Conservation (phyloP, 2,329 filamentous ascomycete species). For the Penicillium sp. region DNA sequence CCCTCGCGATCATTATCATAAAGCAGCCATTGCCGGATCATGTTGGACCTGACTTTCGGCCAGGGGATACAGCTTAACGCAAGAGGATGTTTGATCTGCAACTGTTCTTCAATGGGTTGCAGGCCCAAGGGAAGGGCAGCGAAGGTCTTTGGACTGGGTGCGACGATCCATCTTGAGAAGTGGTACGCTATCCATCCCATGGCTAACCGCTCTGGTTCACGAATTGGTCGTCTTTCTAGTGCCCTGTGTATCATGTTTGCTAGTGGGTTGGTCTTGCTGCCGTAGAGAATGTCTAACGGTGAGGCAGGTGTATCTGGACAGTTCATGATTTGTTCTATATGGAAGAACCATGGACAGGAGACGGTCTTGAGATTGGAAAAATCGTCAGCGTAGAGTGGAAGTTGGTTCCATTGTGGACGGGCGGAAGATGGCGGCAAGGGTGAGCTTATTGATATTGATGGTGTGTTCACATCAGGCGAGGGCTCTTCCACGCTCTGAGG, state of each 20-base stretch:
- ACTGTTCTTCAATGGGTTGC: conserved; percentile 20
- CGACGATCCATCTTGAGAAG: conserved; percentile 22
- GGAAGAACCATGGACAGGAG: conserved; percentile 17
- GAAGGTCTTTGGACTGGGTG: conserved; percentile 22
- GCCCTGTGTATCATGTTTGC: conserved; percentile 25
- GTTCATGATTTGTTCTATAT: conserved; percentile 18
- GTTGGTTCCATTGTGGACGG: conserved; percentile 6
- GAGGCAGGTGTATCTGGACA: conserved; percentile 22
- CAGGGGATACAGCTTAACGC: conserved; percentile 23
- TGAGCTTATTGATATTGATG: background rate
- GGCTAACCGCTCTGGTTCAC: conserved; percentile 27
- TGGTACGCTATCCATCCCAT: conserved; percentile 24
- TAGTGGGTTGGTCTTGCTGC: conserved; percentile 25
- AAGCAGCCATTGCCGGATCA: conserved; percentile 25
- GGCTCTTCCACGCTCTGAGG: background rate
- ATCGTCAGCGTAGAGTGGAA: conserved; percentile 19
- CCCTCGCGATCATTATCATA: conserved; percentile 14
- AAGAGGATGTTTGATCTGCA: conserved; percentile 19
- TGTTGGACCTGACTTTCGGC: conserved; percentile 23
- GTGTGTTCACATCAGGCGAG: background rate
- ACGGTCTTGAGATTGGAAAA: conserved; percentile 4
- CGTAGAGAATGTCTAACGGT: conserved; percentile 29
- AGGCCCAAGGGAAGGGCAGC: conserved; percentile 19
- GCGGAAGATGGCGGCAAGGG: background rate
- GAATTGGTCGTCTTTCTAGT: conserved; percentile 21